Evolutionary conservation across 352 stramenopile genomes (phyloP), one percentile per base, ranked within the genome.

Genomic region (Blastocystis sp.): DNA sequence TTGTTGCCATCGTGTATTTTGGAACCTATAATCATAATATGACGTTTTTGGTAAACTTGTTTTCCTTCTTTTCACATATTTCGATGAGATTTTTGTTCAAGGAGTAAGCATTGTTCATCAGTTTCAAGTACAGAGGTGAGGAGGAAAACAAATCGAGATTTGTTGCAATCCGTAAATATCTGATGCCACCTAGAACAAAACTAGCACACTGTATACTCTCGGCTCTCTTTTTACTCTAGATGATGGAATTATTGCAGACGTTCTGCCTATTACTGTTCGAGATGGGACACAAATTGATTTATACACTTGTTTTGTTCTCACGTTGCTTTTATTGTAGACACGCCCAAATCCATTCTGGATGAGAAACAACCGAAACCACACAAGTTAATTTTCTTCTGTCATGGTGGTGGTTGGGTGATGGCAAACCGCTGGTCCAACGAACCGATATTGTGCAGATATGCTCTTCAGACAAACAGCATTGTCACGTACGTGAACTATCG

Each of bases 371-470:
- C 37, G 20, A 24, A 56, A n/a, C 53, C 55, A 18, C 73, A 43
- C n/a, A 26, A 73, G 30, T 41, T 73, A 18, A 9, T 85, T n/a
- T 85, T 85, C 73, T 85, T 85, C 26, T 85, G 73, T 20, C 73
- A 85, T 45, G 73, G 73, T 34, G 73, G 73, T 18, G 73, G 73
- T 24, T 85, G 73, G 73, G 30, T 85, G 4, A 66, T 85, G 53
- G 73, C 73, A 20, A 85, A 85, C 47, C 73, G 73, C 53, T 69
- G 73, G 54, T 41, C 53, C 4, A 54, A 50, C 2, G 73, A 85
- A 43, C 47, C 24, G 3, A 62, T 85, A 6, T 45, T 85, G 47
- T 66, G 47, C 37, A 30, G 68, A 24, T 85, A 85, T 26, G 73
- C 47, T 37, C 26, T 85, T n/a, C 43, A 65, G 16, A 85, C 73